A percentile compares a stretch with the other conserved stretches of the same genome.
Conservation (phyloP, 352 stramenopile genomes). For the Globisporangium mamillatum region DNA sequence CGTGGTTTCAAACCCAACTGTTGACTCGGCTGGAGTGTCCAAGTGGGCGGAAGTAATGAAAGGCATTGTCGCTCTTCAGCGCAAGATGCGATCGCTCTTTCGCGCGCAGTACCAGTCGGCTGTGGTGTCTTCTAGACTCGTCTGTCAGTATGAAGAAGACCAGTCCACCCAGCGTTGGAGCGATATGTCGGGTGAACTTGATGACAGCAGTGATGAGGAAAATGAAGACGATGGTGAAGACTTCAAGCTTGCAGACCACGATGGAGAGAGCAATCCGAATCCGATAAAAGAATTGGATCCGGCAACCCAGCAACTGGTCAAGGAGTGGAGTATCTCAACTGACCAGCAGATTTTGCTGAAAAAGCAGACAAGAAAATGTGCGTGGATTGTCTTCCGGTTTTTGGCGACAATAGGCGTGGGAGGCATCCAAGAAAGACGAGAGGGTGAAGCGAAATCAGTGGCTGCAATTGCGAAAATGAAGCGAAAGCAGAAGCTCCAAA, state of each 20-base stretch:
- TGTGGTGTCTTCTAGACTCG: slow-evolving; percentile 33
- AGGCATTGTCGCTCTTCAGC: slow-evolving; percentile 38
- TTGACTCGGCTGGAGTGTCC: slow-evolving; percentile 30
- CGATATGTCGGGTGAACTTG: slow-evolving; percentile 24
- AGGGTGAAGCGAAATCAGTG: slow-evolving; percentile 67
- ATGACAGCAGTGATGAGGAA: slow-evolving; percentile 26
- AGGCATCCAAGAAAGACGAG: slow-evolving; percentile 61
- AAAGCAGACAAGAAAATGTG: slow-evolving; percentile 68
- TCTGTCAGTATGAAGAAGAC: slow-evolving; percentile 46
- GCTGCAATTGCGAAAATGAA: slow-evolving; percentile 71
- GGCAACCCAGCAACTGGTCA: slow-evolving; percentile 23
- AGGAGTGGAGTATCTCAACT: slow-evolving; percentile 48
- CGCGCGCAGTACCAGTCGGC: slow-evolving; percentile 23
- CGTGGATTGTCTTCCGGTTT: slow-evolving; percentile 84
- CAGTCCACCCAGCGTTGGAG: slow-evolving; percentile 24
- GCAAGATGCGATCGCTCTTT: slow-evolving; percentile 30
- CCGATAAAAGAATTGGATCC: slow-evolving; percentile 1
- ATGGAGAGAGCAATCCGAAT: background rate
- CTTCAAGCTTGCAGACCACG: background rate
- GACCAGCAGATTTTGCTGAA: slow-evolving; percentile 66
- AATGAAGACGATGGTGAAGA: slow-evolving; percentile 23
- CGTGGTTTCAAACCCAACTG: slow-evolving; percentile 38
- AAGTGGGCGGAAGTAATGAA: slow-evolving; percentile 14
- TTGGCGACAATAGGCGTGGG: slow-evolving; percentile 69
- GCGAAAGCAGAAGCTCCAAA: slow-evolving; percentile 61